A percentile compares a stretch with the other conserved stretches of the same genome.
These are phyloP conservation scores for Cajanus cajan DNA, from an alignment of 306 rosid genomes.

Conservation along the genomic window DNA sequence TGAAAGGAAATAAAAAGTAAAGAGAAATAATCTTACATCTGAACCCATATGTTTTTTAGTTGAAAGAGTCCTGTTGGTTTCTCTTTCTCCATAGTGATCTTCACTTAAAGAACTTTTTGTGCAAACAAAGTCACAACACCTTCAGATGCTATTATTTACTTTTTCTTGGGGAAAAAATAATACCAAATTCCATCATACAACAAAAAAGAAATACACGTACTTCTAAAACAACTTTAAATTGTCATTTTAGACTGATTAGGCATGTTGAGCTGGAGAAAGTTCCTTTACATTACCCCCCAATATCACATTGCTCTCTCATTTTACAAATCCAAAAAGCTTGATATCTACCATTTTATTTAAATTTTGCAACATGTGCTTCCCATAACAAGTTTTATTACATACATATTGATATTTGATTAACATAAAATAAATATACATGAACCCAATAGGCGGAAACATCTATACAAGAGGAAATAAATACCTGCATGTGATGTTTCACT, in stretches of 20 bases:
- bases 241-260: background rate
- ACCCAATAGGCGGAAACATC: background rate
- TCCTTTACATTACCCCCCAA: no score
- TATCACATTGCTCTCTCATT: background rate
- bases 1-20: background rate
- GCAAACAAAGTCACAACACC: slow-evolving; percentile 31
- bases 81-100: slow-evolving; percentile 41
- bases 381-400: no score
- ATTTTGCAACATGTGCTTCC: no score
- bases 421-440: no score
- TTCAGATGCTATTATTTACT: slow-evolving; percentile 4
- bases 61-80: slow-evolving; percentile 31
- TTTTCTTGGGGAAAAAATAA: background rate
- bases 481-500: slow-evolving; percentile 50
- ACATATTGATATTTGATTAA: no score
- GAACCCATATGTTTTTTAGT: slow-evolving; percentile 35
- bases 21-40: slow-evolving; percentile 49
- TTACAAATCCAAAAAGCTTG: background rate
- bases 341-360: background rate
- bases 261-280: no score
- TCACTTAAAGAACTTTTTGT: slow-evolving; percentile 63
- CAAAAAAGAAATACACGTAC: background rate
- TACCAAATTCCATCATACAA: background rate
- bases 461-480: slow-evolving; percentile 1
- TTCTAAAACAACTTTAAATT: background rate